Base-by-base conservation (phyloP, 345 rosid species). In the Balakata baccata region DNA sequence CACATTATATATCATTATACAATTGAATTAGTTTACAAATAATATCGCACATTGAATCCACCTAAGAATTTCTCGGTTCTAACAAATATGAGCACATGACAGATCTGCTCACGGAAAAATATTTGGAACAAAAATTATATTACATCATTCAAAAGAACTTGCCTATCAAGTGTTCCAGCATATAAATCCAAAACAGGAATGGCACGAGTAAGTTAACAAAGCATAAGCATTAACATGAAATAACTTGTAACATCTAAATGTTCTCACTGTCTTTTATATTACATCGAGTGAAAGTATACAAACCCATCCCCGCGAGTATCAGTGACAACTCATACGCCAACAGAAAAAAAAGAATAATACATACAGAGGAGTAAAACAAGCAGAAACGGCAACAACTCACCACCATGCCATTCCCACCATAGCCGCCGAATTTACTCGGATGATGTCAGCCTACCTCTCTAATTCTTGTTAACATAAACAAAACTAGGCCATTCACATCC, bases 311-410 rank as follows among this genome's bases (percentile, higher is more conserved):
- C 23, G 54, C 43, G 53, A 66, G 72, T 76, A 8, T 54, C 49
- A 11, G 22, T 12, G 68, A 74, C 60, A 41, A 82, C 78, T 83
- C 66, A 81, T 77, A 62, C 76, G 34, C 34, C 34, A 2, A 43
- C 7, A 52, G 47, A 57, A 71, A 78, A 76, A 79, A 74, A 87
- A 73, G 73, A 78, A 78, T 76, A 76, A 70, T 83, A 85, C 81
- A 85, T 80, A 78, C 85, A 79, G 23, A 77, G 67, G 62, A 37
- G 45, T 2, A 58, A 25, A 72, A 34, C 64, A 58, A 72, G 57
- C 29, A 58, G 52, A 74, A 68, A 29, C 72, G 79, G 67, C 29
- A 57, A 78, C 80, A 62, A n/a, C n/a, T 64, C 56, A n/a, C 66
- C 71, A 23, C 64, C 74, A 38, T 71, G 78, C 74, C 73, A 59